These are phyloP conservation scores for Monilinia fructicola DNA, from an alignment of 2,329 filamentous ascomycete species.

Conservation along the genomic window DNA sequence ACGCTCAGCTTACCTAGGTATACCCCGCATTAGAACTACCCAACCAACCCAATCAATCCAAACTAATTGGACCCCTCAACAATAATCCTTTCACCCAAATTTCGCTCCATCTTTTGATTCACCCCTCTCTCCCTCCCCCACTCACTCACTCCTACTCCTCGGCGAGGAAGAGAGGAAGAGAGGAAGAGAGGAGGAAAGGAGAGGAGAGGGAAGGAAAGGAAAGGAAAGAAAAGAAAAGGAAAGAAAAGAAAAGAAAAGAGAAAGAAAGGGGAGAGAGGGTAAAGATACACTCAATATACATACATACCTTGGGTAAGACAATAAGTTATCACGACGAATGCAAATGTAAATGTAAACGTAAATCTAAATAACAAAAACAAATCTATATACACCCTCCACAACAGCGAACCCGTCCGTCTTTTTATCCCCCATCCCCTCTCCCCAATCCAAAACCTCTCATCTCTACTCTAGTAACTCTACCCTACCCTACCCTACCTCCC, in stretches of 20 bases:
- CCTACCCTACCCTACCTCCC: too few relatives aligned
- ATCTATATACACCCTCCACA: background rate
- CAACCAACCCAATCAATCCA: background rate
- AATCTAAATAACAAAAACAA: too few relatives aligned
- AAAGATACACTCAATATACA: background rate
- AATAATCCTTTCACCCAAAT: constrained; percentile 6
- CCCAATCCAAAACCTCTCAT: too few relatives aligned
- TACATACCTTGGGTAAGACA: background rate
- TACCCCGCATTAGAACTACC: constrained; percentile 11
- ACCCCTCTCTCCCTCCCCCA: background rate
- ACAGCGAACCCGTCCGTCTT: background rate
- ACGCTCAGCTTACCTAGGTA: background rate
- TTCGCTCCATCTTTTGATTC: background rate
- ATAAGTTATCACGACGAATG: background rate
- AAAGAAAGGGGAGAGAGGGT: too few relatives aligned
- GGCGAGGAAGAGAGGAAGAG: too few relatives aligned
- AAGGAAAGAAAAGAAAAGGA: too few relatives aligned
- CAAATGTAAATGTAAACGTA: background rate
- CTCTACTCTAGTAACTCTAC: too few relatives aligned
- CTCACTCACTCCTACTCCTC: too few relatives aligned
- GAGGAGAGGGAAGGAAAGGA: too few relatives aligned
- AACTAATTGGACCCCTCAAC: background rate
- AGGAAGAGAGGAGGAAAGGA: too few relatives aligned
- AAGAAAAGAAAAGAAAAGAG: too few relatives aligned
- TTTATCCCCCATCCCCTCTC: background rate